Conservation (phyloP, 208 protist genomes). For the Leishmania martiniquensis region DNA sequence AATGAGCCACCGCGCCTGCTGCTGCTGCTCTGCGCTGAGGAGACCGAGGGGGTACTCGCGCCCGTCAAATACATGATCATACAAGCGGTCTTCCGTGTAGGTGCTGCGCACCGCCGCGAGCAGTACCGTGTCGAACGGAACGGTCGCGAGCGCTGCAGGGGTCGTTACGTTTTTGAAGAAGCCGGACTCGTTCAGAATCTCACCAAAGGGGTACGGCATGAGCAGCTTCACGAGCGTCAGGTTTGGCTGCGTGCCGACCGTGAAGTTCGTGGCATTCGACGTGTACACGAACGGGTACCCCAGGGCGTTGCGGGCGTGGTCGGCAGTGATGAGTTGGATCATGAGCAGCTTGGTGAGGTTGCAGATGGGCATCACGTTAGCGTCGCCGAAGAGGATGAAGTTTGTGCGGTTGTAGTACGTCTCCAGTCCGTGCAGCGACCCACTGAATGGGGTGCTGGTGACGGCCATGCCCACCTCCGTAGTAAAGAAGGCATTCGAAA, state of each 20-base stretch:
- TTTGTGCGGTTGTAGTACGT: slow-evolving; percentile 71
- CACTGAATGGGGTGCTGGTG: slow-evolving; percentile 14
- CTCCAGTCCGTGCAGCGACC: slow-evolving; percentile 25
- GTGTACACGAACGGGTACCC: slow-evolving; percentile 68
- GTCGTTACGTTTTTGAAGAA: slow-evolving; percentile 40
- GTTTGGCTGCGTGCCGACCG: slow-evolving; percentile 36
- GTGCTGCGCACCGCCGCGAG: slow-evolving; percentile 18
- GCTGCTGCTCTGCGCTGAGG: slow-evolving; percentile 32
- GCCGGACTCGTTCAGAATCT: slow-evolving; percentile 11
- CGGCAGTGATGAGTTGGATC: slow-evolving; percentile 37
- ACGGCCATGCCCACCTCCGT: slow-evolving; percentile 8
- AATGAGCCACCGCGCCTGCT: slow-evolving; percentile 50
- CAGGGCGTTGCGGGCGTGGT: slow-evolving; percentile 30
- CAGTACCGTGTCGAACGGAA: slow-evolving; percentile 21
- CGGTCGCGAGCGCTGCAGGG: slow-evolving; percentile 19
- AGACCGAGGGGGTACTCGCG: slow-evolving; percentile 31
- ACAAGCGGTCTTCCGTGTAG: slow-evolving; percentile 23
- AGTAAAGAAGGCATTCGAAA: slow-evolving; percentile 16
- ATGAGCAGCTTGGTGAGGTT: slow-evolving; percentile 40
- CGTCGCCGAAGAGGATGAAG: slow-evolving; percentile 49
- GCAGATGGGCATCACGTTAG: slow-evolving; percentile 58
- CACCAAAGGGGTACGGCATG: slow-evolving; percentile 58
- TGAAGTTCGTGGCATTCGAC: slow-evolving; percentile 17
- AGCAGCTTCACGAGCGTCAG: slow-evolving; percentile 70
- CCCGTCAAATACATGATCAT: slow-evolving; percentile 29